Conservation (phyloP, 2,329 filamentous ascomycete species). For the Sclerotinia nivalis region DNA sequence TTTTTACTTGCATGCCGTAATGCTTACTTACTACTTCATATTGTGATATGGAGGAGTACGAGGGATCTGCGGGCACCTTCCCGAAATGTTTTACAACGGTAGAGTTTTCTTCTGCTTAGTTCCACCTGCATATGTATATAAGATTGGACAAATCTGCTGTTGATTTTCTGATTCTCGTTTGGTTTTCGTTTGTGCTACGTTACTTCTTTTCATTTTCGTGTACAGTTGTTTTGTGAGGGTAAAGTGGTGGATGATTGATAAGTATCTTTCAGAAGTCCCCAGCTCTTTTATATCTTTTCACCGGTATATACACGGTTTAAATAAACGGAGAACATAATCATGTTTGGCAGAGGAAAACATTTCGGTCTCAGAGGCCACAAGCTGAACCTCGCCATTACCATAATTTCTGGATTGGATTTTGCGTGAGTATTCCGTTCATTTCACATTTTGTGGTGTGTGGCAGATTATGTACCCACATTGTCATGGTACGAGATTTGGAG, state of each 20-base stretch:
- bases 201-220: neutral
- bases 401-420: slow-evolving; percentile 74
- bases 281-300: neutral
- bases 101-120: neutral
- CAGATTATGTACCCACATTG: neutral
- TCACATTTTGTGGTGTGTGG: no score
- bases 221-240: neutral
- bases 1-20: neutral
- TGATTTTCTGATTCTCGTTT: neutral
- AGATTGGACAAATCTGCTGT: neutral
- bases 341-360: slow-evolving; percentile 45
- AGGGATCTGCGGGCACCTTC: slow-evolving; percentile 12
- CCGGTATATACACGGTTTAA: no score
- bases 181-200: neutral
- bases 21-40: neutral
- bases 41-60: neutral
- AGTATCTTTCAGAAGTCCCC: neutral
- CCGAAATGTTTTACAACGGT: neutral
- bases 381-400: slow-evolving; percentile 68
- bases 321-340: neutral
- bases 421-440: slow-evolving; percentile 50
- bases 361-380: slow-evolving; percentile 65
- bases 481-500: neutral
- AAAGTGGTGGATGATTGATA: neutral
- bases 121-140: neutral